Evolutionary conservation across 768 basidiomycete species (phyloP), one percentile per base, ranked within the genome.

Genomic region (Lactifluus piperatus): DNA sequence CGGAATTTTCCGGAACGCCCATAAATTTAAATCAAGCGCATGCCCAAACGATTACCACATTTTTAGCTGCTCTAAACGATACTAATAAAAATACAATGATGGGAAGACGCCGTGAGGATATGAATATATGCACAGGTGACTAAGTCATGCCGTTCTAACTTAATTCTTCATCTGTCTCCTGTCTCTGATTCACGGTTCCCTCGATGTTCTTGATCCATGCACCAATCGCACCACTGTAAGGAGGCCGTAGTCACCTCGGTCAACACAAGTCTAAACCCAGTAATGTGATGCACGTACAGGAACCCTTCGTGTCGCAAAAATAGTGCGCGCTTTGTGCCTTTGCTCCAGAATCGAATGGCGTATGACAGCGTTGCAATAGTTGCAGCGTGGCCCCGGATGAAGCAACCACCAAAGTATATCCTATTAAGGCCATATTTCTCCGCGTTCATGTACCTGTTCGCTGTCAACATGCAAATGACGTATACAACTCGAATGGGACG

Each of bases 301-400:
- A 97, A 98, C 3, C 95, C 97, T 75, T 99, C 97, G 67, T 99
- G 97, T 60, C 97, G 84, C 62, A 99, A 78, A 78, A 99, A 99
- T 64, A 97, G 77, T 43, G 97, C 97, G 41, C 92, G 84, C 73
- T 97, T 98, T 32, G 86, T 94, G 0, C 97, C 97, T 70, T 94
- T 95, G 67, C 92, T 94, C 97, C 97, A 99, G 76, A 98, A 99
- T 18, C 97, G 85, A 72, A 99, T 98, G 22, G 97, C 97, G 73
- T 99, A 99, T 22, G 97, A 98, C 52, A 98, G 78, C 18, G 97
- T 98, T 18, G 92, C 88, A 68, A 99, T 94, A 30, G 97, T 99
- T 34, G 94, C 91, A 46, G 95, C 88, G 69, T 98, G 97, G 18
- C 97, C 95, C 78, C 97, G 81, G 72, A 99, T 99, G 75, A 97